Conservation (phyloP, 352 stramenopile species). For the Phytophthora crassamura region DNA sequence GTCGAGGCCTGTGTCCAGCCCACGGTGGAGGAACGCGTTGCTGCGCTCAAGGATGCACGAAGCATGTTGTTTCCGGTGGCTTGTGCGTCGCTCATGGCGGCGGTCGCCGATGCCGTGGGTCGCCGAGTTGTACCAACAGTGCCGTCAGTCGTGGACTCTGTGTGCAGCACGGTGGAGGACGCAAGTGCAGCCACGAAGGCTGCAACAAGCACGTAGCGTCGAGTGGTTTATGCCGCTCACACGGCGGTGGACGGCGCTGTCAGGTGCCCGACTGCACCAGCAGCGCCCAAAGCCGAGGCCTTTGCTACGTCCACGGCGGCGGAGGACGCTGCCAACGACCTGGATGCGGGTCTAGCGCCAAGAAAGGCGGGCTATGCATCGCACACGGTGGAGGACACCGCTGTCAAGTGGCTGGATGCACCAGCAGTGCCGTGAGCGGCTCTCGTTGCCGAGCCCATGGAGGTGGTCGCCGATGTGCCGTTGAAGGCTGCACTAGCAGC, state of each 20-base stretch:
- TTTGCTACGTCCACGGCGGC: constrained; percentile 88
- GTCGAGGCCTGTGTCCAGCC: constrained; percentile 61
- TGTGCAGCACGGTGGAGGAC: constrained; percentile 70
- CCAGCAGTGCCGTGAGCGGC: constrained; percentile 81
- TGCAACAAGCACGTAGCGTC: constrained; percentile 86
- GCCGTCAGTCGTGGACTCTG: constrained; percentile 70
- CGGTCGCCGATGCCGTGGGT: constrained; percentile 53
- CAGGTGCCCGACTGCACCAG: constrained; percentile 82
- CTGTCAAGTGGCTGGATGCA: constrained; percentile 74
- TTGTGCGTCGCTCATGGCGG: constrained; percentile 75
- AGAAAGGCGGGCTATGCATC: constrained; percentile 88
- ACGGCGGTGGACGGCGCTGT: constrained; percentile 79
- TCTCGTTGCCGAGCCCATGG: constrained; percentile 85
- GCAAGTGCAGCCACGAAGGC: constrained; percentile 69
- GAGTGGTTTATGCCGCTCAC: constrained; percentile 77
- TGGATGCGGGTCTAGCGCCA: constrained; percentile 80
- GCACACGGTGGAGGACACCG: constrained; percentile 85
- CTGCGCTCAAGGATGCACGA: constrained; percentile 49
- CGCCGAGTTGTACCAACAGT: constrained; percentile 49
- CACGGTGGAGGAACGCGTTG: constrained; percentile 75
- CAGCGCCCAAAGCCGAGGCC: constrained; percentile 79
- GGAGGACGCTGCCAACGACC: constrained; percentile 78
- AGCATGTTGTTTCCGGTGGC: constrained; percentile 72
- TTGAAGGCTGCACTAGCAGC: constrained; percentile 77
- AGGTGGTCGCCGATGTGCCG: constrained; percentile 75